Percentiles rank a stretch among this genome's conserved stretches.
These are phyloP conservation scores for Echites panduratus DNA, from an alignment of 257 asterid species.

Conservation along the genomic window DNA sequence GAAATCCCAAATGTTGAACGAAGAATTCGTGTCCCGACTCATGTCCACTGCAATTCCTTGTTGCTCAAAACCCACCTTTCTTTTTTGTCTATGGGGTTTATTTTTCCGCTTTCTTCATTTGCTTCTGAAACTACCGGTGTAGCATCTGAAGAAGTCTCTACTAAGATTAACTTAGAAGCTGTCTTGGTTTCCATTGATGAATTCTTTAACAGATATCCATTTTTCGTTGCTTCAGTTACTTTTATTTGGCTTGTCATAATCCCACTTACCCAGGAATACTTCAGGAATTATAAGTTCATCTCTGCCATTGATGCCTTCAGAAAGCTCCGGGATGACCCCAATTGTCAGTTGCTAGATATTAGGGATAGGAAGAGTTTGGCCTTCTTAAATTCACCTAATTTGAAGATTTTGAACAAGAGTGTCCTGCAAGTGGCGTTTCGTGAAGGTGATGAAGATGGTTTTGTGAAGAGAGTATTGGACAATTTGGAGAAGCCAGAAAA, in stretches of 20 bases:
- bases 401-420: slow-evolving; percentile 61
- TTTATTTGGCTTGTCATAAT: slow-evolving; percentile 79
- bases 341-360: slow-evolving; percentile 64
- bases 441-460: slow-evolving; percentile 70
- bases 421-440: slow-evolving; percentile 60
- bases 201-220: slow-evolving; percentile 67
- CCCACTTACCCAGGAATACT: slow-evolving; percentile 60
- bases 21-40: slow-evolving; percentile 8
- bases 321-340: slow-evolving; percentile 74
- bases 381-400: slow-evolving; percentile 61
- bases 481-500: slow-evolving; percentile 50
- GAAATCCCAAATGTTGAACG: slow-evolving; percentile 23
- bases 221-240: slow-evolving; percentile 68
- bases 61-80: slow-evolving; percentile 30
- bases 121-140: slow-evolving; percentile 47
- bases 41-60: slow-evolving; percentile 16
- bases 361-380: slow-evolving; percentile 68
- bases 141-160: slow-evolving; percentile 41
- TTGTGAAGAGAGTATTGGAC: slow-evolving; percentile 54
- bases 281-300: slow-evolving; percentile 62
- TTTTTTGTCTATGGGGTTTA: slow-evolving; percentile 32
- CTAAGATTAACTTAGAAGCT: slow-evolving; percentile 65
- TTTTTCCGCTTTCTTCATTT: slow-evolving; percentile 50
- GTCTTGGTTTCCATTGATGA: slow-evolving; percentile 66
- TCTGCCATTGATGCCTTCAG: slow-evolving; percentile 80